These are phyloP conservation scores for Citrus trifoliata DNA, from an alignment of 345 rosid genomes.

Conservation along the genomic window DNA sequence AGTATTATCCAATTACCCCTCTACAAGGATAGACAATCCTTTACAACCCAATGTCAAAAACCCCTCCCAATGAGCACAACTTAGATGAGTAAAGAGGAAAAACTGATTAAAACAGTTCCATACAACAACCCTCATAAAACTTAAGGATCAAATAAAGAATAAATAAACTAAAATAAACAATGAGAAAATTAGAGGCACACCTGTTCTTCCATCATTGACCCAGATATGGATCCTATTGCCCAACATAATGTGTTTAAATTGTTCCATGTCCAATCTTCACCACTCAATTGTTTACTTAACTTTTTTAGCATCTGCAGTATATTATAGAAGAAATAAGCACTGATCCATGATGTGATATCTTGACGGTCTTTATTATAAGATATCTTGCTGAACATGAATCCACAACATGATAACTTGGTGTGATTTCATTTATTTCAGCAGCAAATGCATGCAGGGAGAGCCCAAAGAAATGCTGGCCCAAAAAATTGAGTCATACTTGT, in stretches of 20 bases:
- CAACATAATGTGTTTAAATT: constrained; percentile 93
- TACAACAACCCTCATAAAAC: not conserved
- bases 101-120: not conserved
- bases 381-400: not conserved
- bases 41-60: too few species aligned
- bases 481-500: not conserved
- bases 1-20: too few species aligned
- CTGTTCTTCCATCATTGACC: constrained; percentile 99
- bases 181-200: constrained; percentile 29
- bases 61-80: not conserved
- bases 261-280: constrained; percentile 99
- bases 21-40: too few species aligned
- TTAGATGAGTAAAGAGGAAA: not conserved
- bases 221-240: constrained; percentile 99
- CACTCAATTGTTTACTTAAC: constrained; percentile 86
- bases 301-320: constrained; percentile 84
- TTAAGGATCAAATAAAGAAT: not conserved
- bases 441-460: not conserved
- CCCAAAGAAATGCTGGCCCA: not conserved
- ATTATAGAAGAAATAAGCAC: constrained; percentile 12
- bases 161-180: not conserved
- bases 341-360: not conserved
- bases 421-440: not conserved
- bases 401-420: not conserved
- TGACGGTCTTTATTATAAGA: not conserved